Base-by-base conservation (phyloP, 2,329 filamentous ascomycete species). In the Colletotrichum agaves region DNA sequence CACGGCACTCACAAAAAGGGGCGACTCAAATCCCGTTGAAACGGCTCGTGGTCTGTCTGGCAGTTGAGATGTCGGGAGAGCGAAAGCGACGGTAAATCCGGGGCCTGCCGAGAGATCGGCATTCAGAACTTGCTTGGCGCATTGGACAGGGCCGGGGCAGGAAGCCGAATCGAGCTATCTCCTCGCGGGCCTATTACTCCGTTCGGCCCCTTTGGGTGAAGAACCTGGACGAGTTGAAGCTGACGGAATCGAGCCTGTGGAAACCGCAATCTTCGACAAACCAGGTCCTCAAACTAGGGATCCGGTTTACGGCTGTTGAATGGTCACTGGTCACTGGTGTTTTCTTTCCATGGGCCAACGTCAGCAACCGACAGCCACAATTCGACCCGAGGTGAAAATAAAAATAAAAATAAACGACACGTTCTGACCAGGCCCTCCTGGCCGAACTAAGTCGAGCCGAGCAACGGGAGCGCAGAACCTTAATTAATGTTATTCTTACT, bases 391-490 rank as follows among this genome's bases (percentile, higher is more conserved):
- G 7, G 43, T 23, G 46, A 33, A 13, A 44, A 19, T 21, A 44
- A 13, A 23, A 27, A 44, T 19, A 33, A 44, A 13, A 23, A 27
- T 19, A 59, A 37, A 15, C 58, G 33, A 33, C 31, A 37, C 31
- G 17, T 47, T 39, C 41, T 59, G 64, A 67, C 64, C 55, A n/a
- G 17, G 21, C 7, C 46, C 23, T 53, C 64, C 61, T 33, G 31
- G 52, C n/a, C 21, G 17, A 31, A 15, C 27, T 33, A 35, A 46
- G 52, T 17, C 60, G 43, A 58, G 12, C 31, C 27, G 31, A 49
- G 17, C 7, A 47, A 19, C 61, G 61, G 64, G 61, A 67, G n/a
- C 13, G 41, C 46, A 27, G 5, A 59, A 64, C 46, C 59, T 67
- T 55, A 55, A 67, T 63, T 43, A 35, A 19, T 43, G n/a, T 64